Evolutionary conservation across 164 flowering plant genomes (phyloP), one percentile per base, ranked within the genome.

Genomic region (Tetrastigma voinierianum): DNA sequence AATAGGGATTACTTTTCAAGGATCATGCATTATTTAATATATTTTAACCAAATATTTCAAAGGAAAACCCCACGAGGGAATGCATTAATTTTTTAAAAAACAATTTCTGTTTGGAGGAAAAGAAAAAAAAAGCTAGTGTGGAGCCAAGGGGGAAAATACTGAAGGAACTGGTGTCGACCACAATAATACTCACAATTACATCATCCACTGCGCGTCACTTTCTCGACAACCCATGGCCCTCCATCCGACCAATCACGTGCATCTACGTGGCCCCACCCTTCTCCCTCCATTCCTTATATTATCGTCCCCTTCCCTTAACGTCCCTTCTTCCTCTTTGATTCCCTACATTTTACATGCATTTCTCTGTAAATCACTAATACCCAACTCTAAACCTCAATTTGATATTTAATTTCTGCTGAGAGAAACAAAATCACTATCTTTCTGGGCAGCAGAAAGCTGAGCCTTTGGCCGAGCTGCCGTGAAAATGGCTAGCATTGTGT

Each of bases 201-300:
- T 71, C 81, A 76, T 59, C 25, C 72, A 57, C 64, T 65, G 66
- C n/a, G n/a, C 77, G 52, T 75, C 75, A 77, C 10, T 63, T 51
- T 16, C 70, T 76, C 81, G 74, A 74, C 84, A 76, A 25, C n/a
- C 60, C 21, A 15, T 47, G 32, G 44, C 48, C 32, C n/a, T n/a
- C 40, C 15, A 40, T 65, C 67, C 57, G 46, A 52, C 61, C 7
- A 68, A 17, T 40, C 0, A 1, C 10, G 5, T 24, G 65, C 9
- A 3, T 56, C 65, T 74, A 72, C 79, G 74, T 72, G 78, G 66
- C 72, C 25, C 0, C 51, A 74, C 40, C 40, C 40, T 32, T 7
- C 40, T 32, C 40, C 47, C 20, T 13, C n/a, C 46, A n/a, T n/a
- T n/a, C 25, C 64, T 21, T 64, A 62, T 69, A 45, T 15, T 61